A percentile compares a stretch with the other conserved stretches of the same genome.
Evolutionary conservation across 2,329 filamentous ascomycete species (phyloP).

Genomic region (Scolecobasidium constrictum): DNA sequence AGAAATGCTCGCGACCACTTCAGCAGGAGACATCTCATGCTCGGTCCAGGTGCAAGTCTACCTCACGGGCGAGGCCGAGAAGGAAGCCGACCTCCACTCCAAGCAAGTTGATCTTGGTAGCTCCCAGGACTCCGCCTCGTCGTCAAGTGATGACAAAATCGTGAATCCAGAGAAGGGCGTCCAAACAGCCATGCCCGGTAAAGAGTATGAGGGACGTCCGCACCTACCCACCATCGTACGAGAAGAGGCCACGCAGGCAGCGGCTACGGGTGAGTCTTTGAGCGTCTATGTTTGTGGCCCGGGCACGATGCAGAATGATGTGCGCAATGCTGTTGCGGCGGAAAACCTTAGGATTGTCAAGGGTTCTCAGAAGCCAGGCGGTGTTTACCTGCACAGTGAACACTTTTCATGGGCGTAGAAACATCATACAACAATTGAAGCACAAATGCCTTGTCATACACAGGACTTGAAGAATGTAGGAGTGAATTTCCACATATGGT

Average conservation of each 20-base stretch:
- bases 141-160: conserved; percentile 17
- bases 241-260: conserved; percentile 14
- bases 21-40: conserved; percentile 12
- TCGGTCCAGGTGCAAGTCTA: conserved; percentile 18
- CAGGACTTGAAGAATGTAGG: too few species aligned
- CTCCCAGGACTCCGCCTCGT: conserved; percentile 11
- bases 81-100: conserved; percentile 1
- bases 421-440: background rate
- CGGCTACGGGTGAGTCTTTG: conserved; percentile 14
- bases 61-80: conserved; percentile 17
- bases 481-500: too few species aligned
- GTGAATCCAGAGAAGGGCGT: conserved; percentile 1
- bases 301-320: conserved; percentile 35
- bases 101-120: background rate
- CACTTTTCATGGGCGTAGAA: conserved; percentile 33
- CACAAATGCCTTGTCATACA: too few species aligned
- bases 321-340: conserved; percentile 34
- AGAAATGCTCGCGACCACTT: conserved; percentile 16
- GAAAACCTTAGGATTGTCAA: conserved; percentile 28
- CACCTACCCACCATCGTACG: conserved; percentile 19
- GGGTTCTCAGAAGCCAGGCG: conserved; percentile 16
- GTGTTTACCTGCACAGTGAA: conserved; percentile 38
- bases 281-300: conserved; percentile 35
- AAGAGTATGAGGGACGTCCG: conserved; percentile 22
- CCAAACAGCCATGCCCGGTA: conserved; percentile 12